Conservation (phyloP, 169 alveolate species). For the Cryptosporidium ryanae region DNA sequence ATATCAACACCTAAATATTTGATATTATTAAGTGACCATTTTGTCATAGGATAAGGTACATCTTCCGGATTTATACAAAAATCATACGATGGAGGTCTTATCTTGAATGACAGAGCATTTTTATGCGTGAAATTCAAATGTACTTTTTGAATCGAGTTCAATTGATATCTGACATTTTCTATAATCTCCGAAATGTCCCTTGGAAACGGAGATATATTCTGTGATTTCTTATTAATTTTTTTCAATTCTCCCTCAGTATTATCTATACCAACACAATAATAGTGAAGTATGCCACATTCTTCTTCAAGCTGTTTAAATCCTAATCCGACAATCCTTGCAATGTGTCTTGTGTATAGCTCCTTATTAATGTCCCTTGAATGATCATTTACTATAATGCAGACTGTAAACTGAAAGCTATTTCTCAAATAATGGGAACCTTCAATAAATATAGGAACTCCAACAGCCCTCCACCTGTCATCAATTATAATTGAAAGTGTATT, state of each 20-base stretch:
- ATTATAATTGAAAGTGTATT: slow-evolving; percentile 37
- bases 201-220: neutral
- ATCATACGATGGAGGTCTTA: slow-evolving; percentile 42
- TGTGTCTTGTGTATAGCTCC: slow-evolving; percentile 54
- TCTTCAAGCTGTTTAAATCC: slow-evolving; percentile 65
- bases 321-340: slow-evolving; percentile 43
- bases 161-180: slow-evolving; percentile 31
- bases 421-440: slow-evolving; percentile 57
- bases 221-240: neutral
- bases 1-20: slow-evolving; percentile 41
- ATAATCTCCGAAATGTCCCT: slow-evolving; percentile 23
- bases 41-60: slow-evolving; percentile 32
- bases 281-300: slow-evolving; percentile 64
- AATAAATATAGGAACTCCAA: slow-evolving; percentile 64
- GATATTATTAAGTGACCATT: slow-evolving; percentile 1
- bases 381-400: slow-evolving; percentile 44
- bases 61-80: slow-evolving; percentile 26
- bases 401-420: slow-evolving; percentile 68
- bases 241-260: neutral
- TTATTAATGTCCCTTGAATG: neutral
- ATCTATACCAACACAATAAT: slow-evolving; percentile 29
- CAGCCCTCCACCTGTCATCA: slow-evolving; percentile 47
- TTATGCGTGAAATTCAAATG: slow-evolving; percentile 12
- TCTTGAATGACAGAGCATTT: slow-evolving; percentile 15
- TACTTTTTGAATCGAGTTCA: slow-evolving; percentile 22